Evolutionary conservation across 1,284 basidiomycete genomes (phyloP), one percentile per base, ranked within the genome.

Genomic region (Cronartium ribicola): DNA sequence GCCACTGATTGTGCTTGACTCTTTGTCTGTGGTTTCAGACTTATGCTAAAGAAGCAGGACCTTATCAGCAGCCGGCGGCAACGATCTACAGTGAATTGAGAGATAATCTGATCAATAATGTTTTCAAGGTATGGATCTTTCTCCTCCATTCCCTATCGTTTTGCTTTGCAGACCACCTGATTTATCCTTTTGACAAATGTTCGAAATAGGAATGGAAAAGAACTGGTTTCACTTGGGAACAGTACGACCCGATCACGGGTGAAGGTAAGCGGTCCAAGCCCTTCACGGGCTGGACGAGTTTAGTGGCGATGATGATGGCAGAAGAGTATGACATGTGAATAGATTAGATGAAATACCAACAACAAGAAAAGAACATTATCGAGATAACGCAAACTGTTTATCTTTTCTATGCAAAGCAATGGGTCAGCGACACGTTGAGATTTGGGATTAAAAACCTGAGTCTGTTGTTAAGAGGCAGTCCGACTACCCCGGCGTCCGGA

Each of bases 151-250:
- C 57, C 67, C 41, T n/a, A 48, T 29, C 59, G 17, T 29, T 59
- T 39, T 39, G 1, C 22, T 20, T 14, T 39, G n/a, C 20, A 14
- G 17, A 67, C 43, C 29, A 10, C 8, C 29, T 22, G 8, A 8
- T 22, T n/a, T n/a, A n/a, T n/a, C n/a, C n/a, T n/a, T n/a, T n/a
- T n/a, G n/a, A n/a, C n/a, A n/a, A 60, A 10, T 36, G 57, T 20
- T 20, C n/a, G 51, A 60, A 2, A 14, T 79, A 94, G 90, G 92
- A 96, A 82, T 96, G 93, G 81, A 84, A 90, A 78, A 86, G 90
- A 39, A 96, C 93, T 0, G 93, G 92, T 7, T 94, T 92, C 80
- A 91, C 93, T 10, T 97, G 94, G 92, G 94, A 97, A 81, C 94
- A 97, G 81, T 97, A 96, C 81, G 89, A 97, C 80, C 84, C 92